Percentiles rank a stretch among this genome's conserved stretches.
phyloP scores from a whole-genome alignment of 1,284 basidiomycete species.

The Ganoderma boninense region DNA sequence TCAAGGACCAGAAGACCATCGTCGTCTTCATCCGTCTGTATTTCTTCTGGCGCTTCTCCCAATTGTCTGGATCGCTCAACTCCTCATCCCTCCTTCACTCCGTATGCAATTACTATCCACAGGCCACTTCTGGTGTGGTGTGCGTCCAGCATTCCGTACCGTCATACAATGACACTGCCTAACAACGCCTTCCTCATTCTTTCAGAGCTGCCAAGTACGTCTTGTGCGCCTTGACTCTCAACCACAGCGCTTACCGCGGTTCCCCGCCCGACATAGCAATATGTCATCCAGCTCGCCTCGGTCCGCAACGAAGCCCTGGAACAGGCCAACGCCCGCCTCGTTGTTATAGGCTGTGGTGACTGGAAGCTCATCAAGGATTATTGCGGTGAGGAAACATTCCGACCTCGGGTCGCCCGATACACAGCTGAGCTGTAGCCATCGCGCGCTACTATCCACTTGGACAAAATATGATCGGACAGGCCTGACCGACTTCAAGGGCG shows the following conservation, averaged over 20 bases:
- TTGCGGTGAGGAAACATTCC: conserved; percentile 48
- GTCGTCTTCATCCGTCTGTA: conserved; percentile 70
- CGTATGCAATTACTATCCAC: background rate
- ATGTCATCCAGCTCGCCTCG: conserved; percentile 57
- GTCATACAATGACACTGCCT: conserved; percentile 2
- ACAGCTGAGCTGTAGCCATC: background rate
- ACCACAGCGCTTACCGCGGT: conserved; percentile 11
- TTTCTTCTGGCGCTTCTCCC: background rate
- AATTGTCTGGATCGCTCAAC: conserved; percentile 4
- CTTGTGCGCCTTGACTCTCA: conserved; percentile 3
- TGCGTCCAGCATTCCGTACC: conserved; percentile 39
- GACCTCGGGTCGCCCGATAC: background rate
- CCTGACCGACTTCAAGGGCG: conserved; percentile 52
- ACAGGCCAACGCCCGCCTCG: conserved; percentile 51
- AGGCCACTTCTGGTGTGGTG: conserved; percentile 77
- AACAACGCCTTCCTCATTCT: conserved; percentile 14
- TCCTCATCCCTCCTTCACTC: background rate
- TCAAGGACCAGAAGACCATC: conserved; percentile 57
- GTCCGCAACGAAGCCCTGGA: conserved; percentile 54
- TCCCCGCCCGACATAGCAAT: conserved; percentile 49
- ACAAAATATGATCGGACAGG: conserved; percentile 45
- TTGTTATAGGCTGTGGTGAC: conserved; percentile 71
- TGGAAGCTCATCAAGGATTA: conserved; percentile 64
- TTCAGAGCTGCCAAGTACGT: conserved; percentile 52
- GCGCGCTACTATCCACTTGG: background rate